phyloP scores from a whole-genome alignment of 257 asterid species.

The Solanum bukasovii region DNA sequence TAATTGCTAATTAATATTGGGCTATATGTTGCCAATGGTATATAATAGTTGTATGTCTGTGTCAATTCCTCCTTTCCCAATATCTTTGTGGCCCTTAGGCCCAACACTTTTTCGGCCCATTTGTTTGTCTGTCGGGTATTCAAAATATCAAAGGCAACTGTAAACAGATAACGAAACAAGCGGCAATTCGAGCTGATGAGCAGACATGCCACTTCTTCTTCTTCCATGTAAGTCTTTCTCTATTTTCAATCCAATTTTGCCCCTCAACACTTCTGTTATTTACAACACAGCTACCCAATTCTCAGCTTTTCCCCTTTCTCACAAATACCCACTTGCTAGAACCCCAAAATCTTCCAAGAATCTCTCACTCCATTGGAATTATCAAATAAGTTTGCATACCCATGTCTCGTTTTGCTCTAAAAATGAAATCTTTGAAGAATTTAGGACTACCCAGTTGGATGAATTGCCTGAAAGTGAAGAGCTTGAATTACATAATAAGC shows the following conservation, averaged over 20 bases:
- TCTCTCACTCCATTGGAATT: slow-evolving; percentile 11
- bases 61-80: too few species aligned
- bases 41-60: too few species aligned
- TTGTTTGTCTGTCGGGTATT: background rate
- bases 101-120: background rate
- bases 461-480: slow-evolving; percentile 30
- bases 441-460: slow-evolving; percentile 23
- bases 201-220: slow-evolving; percentile 51
- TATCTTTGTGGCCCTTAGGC: background rate
- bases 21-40: too few species aligned
- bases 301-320: background rate
- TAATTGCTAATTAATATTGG: too few species aligned
- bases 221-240: slow-evolving; percentile 25
- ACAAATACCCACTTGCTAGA: slow-evolving; percentile 10
- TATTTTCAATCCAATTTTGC: slow-evolving; percentile 17
- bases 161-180: slow-evolving; percentile 3
- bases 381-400: slow-evolving; percentile 19
- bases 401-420: slow-evolving; percentile 42
- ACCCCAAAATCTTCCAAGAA: slow-evolving; percentile 23
- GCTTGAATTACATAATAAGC: slow-evolving; percentile 72
- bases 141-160: background rate
- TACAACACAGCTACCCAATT: slow-evolving; percentile 2
- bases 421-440: slow-evolving; percentile 47
- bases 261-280: slow-evolving; percentile 9
- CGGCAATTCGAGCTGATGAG: slow-evolving; percentile 14